Conservation (phyloP, 345 rosid species). For the Populus deltoides region DNA sequence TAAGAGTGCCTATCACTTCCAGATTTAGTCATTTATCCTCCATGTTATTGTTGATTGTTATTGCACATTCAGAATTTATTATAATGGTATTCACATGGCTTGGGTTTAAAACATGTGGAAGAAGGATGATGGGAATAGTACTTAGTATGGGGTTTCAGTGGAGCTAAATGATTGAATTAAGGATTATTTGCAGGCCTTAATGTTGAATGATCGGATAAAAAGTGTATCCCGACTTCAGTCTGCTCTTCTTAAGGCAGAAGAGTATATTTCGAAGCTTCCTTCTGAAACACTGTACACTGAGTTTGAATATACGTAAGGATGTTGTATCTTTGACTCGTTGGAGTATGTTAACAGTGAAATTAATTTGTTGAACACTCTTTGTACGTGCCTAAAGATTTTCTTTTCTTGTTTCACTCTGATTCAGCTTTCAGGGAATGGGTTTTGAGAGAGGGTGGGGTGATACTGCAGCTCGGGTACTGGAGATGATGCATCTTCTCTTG, state of each 20-base stretch:
- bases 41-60: neutral
- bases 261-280: slow-evolving; percentile 69
- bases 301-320: slow-evolving; percentile 61
- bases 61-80: neutral
- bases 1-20: neutral
- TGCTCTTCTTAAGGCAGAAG: slow-evolving; percentile 80
- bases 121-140: neutral
- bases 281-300: slow-evolving; percentile 65
- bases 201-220: slow-evolving; percentile 89
- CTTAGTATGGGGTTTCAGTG: neutral
- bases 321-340: neutral
- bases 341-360: neutral
- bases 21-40: neutral
- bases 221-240: slow-evolving; percentile 61
- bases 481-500: slow-evolving; percentile 77
- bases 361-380: neutral
- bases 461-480: slow-evolving; percentile 67
- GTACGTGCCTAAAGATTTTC: neutral
- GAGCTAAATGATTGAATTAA: slow-evolving; percentile 13
- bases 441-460: slow-evolving; percentile 99
- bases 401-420: neutral
- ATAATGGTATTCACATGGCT: neutral
- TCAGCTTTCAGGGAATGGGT: slow-evolving; percentile 86
- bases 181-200: slow-evolving; percentile 52
- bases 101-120: neutral